A percentile compares a stretch with the other conserved stretches of the same genome.
These are phyloP conservation scores for Xenoacremonium recifei DNA, from an alignment of 2,329 filamentous ascomycete species.

Conservation along the genomic window DNA sequence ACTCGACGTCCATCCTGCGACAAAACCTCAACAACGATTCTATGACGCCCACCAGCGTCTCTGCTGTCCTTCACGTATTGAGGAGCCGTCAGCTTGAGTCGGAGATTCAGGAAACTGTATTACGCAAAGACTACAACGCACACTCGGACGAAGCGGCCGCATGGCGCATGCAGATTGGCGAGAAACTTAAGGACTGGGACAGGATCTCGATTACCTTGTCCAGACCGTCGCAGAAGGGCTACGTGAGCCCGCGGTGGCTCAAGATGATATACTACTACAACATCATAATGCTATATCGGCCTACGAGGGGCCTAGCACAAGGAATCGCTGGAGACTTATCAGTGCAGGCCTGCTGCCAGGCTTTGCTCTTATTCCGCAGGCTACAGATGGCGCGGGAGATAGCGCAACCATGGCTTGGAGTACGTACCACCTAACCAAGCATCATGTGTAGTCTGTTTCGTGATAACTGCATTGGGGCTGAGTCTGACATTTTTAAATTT, in stretches of 20 bases:
- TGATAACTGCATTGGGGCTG: no score
- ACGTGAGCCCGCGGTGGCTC: conserved; percentile 5
- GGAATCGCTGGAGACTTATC: conserved; percentile 7
- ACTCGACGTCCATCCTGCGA: background rate
- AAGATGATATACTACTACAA: conserved; percentile 11
- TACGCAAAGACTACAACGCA: background rate
- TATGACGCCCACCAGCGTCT: background rate
- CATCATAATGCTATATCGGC: conserved; percentile 7
- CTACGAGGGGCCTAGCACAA: background rate
- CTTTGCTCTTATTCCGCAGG: conserved; percentile 6
- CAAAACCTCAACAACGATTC: no score
- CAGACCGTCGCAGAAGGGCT: conserved; percentile 3
- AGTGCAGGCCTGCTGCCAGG: conserved; percentile 6
- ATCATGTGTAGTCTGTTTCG: no score
- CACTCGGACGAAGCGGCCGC: conserved; percentile 1
- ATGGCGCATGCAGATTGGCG: conserved; percentile 1
- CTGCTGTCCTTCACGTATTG: conserved; percentile 2
- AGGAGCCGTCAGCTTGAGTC: conserved; percentile 3
- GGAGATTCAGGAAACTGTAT: conserved; percentile 1
- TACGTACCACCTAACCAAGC: no score
- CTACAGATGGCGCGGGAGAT: conserved; percentile 7
- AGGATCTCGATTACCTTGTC: background rate
- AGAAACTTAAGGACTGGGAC: conserved; percentile 1
- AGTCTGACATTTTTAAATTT: background rate
- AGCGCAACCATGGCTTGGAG: conserved; percentile 7